Evolutionary conservation across 352 stramenopile genomes (phyloP).

Genomic region (Pythium chondricola): DNA sequence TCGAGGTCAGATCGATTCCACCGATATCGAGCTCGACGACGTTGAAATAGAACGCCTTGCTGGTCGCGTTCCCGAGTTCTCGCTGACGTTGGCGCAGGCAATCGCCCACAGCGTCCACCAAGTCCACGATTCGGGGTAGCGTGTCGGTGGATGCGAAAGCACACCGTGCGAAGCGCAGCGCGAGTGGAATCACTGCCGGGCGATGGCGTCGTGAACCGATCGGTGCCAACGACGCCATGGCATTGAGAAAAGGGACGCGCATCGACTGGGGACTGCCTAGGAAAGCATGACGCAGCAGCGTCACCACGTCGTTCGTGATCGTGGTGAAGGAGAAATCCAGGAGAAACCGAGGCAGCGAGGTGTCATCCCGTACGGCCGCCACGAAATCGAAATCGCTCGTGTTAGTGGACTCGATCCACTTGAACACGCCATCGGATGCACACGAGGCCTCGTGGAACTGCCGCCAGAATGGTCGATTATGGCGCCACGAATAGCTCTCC

Average conservation of each 20-base stretch:
- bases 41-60: slow-evolving; percentile 4
- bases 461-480: slow-evolving; percentile 9
- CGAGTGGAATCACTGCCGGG: slow-evolving; percentile 15
- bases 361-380: slow-evolving; percentile 7
- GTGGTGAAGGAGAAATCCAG: slow-evolving; percentile 29
- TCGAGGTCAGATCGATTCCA: background rate
- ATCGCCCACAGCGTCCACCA: slow-evolving; percentile 1
- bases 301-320: slow-evolving; percentile 25
- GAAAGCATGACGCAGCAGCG: slow-evolving; percentile 19
- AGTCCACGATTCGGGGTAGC: background rate
- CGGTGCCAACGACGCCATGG: slow-evolving; percentile 20
- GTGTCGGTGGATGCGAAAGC: background rate
- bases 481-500: slow-evolving; percentile 8
- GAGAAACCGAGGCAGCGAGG: slow-evolving; percentile 27
- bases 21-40: slow-evolving; percentile 11
- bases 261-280: slow-evolving; percentile 19
- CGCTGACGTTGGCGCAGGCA: background rate
- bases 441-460: background rate
- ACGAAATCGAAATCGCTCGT: background rate
- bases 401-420: background rate
- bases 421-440: background rate
- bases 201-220: slow-evolving; percentile 2
- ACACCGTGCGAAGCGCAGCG: slow-evolving; percentile 25
- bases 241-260: slow-evolving; percentile 21
- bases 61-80: slow-evolving; percentile 8